These are phyloP conservation scores for Micromonas commoda DNA, from an alignment of 139 green algal genomes.

Conservation along the genomic window DNA sequence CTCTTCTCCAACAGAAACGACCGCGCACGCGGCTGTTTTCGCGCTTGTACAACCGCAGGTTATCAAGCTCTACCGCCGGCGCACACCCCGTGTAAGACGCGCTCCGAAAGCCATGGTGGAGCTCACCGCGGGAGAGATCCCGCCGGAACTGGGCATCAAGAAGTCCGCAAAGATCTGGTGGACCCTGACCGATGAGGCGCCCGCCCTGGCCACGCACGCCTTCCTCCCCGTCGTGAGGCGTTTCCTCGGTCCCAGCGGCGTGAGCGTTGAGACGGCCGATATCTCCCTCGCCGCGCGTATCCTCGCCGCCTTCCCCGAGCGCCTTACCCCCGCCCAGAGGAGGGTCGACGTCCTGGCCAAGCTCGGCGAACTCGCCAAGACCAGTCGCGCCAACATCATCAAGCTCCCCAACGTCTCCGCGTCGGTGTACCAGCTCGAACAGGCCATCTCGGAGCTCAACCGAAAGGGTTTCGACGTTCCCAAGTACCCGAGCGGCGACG, in stretches of 20 bases:
- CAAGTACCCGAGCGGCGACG: neutral
- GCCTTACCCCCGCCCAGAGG: neutral
- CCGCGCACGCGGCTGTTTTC: too few species aligned
- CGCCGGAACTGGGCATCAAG: neutral
- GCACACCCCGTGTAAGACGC: too few species aligned
- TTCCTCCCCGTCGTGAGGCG: slow-evolving; percentile 27
- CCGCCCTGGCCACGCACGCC: slow-evolving; percentile 31
- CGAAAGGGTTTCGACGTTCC: slow-evolving; percentile 26
- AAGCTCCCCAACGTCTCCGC: slow-evolving; percentile 35
- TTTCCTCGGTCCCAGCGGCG: slow-evolving; percentile 17
- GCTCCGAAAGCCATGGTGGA: too few species aligned
- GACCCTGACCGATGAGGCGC: slow-evolving; percentile 32
- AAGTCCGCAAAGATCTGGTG: slow-evolving; percentile 24
- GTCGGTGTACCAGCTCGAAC: slow-evolving; percentile 31
- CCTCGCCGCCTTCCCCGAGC: neutral
- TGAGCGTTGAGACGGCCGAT: slow-evolving; percentile 26
- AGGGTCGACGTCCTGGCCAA: slow-evolving; percentile 1
- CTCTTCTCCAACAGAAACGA: too few species aligned
- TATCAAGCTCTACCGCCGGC: too few species aligned
- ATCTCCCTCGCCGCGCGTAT: slow-evolving; percentile 29
- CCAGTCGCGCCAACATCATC: slow-evolving; percentile 29
- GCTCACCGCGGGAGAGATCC: too few species aligned
- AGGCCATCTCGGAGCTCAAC: slow-evolving; percentile 28
- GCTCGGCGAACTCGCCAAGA: slow-evolving; percentile 28
- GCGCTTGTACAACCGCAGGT: too few species aligned